Conservation (phyloP, 306 rosid genomes). For the Casuarina equisetifolia region DNA sequence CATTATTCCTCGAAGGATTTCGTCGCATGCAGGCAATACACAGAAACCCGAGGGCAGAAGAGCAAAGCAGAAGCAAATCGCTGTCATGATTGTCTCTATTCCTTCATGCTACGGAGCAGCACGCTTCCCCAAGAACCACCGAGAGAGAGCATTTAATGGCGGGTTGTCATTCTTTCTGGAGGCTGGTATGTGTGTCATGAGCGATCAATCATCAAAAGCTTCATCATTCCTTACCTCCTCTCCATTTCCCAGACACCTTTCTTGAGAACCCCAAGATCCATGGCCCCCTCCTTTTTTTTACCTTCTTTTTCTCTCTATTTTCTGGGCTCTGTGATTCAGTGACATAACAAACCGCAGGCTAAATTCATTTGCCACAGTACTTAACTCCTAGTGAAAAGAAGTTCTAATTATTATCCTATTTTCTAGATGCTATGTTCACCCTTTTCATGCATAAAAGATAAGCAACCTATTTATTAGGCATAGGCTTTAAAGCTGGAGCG, state of each 20-base stretch:
- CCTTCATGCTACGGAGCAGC: conserved; percentile 48
- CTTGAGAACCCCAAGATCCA: conserved; percentile 3
- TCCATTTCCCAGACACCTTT: conserved; percentile 4
- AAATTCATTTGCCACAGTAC: neutral
- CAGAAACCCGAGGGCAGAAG: conserved; percentile 17
- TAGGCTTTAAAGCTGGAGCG: neutral
- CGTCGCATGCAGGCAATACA: too few relatives aligned
- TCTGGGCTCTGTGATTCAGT: neutral
- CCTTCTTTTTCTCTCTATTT: neutral
- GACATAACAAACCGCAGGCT: neutral
- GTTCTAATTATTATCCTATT: neutral
- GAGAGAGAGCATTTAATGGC: conserved; percentile 27
- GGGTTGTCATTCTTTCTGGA: conserved; percentile 55
- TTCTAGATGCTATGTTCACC: neutral
- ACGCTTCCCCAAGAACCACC: conserved; percentile 66
- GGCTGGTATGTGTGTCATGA: conserved; percentile 30
- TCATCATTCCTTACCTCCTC: conserved; percentile 57
- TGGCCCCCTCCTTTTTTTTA: neutral
- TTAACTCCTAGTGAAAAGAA: neutral
- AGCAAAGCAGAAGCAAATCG: conserved; percentile 15
- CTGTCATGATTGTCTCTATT: conserved; percentile 27
- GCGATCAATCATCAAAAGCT: conserved; percentile 54
- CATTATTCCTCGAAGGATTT: too few relatives aligned
- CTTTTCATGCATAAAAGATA: neutral
- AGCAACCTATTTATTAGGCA: neutral